Conservation (phyloP, 2,329 filamentous ascomycete genomes). For the Alternaria rosae region DNA sequence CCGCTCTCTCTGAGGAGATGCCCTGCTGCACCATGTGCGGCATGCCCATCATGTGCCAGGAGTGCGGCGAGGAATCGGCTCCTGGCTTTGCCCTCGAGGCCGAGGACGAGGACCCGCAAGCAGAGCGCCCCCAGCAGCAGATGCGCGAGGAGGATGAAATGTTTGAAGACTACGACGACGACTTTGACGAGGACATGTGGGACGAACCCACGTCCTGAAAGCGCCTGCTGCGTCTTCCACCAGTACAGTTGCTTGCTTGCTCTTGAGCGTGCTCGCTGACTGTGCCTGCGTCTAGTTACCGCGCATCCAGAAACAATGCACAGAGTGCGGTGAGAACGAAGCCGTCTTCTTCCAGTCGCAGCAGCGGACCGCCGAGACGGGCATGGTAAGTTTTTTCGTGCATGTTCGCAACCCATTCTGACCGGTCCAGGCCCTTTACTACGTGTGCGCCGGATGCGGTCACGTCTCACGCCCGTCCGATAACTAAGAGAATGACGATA, state of each 20-base stretch:
- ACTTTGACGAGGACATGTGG: constrained; percentile 39
- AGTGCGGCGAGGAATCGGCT: constrained; percentile 58
- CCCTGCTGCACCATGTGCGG: constrained; percentile 67
- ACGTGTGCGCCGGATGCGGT: constrained; percentile 90
- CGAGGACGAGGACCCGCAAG: constrained; percentile 44
- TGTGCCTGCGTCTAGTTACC: constrained; percentile 73
- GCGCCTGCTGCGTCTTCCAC: constrained; percentile 19
- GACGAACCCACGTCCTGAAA: constrained; percentile 42
- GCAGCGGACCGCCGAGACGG: constrained; percentile 93
- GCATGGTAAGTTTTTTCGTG: constrained; percentile 76
- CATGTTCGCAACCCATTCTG: constrained; percentile 8
- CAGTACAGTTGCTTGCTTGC: constrained; percentile 45
- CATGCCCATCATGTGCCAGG: constrained; percentile 62
- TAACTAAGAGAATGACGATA: constrained; percentile 17
- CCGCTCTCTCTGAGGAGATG: constrained; percentile 36
- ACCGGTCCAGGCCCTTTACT: constrained; percentile 58
- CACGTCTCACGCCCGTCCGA: constrained; percentile 70
- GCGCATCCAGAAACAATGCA: constrained; percentile 84
- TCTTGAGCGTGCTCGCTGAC: constrained; percentile 50
- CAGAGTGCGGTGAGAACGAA: constrained; percentile 83
- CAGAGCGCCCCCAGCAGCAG: constrained; percentile 28
- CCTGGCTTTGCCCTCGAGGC: constrained; percentile 56
- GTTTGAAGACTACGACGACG: constrained; percentile 31
- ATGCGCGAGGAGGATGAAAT: constrained; percentile 14
- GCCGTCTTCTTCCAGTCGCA: constrained; percentile 99